These are phyloP conservation scores for Dictyostelium discoideum DNA, from an alignment of 78 protist species.

Conservation along the genomic window dicty_2.7 NC_007088.5:7786501-7787000, in stretches of 20 bases:
- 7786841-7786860: conserved; percentile 29
- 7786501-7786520: not conserved
- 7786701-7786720: conserved; percentile 1
- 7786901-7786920: not conserved
- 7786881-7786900: conserved; percentile 4
- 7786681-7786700: not conserved
- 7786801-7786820: not conserved
- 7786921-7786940: not conserved
- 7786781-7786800: conserved; percentile 7
- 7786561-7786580: not conserved
- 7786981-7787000: not conserved
- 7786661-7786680: conserved; percentile 19
- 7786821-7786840: conserved; percentile 24
- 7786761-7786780: conserved; percentile 37
- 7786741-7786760: conserved; percentile 5
- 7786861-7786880: conserved; percentile 38
- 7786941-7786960: too few species aligned
- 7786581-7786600: conserved; percentile 17
- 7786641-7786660: conserved; percentile 62
- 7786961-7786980: not conserved
- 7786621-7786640: conserved; percentile 58
- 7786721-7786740: not conserved
- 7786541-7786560: not conserved
- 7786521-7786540: too few species aligned
- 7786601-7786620: conserved; percentile 15